Base-by-base conservation (phyloP, 257 asterid genomes). In the Forsythia viridissima region DNA sequence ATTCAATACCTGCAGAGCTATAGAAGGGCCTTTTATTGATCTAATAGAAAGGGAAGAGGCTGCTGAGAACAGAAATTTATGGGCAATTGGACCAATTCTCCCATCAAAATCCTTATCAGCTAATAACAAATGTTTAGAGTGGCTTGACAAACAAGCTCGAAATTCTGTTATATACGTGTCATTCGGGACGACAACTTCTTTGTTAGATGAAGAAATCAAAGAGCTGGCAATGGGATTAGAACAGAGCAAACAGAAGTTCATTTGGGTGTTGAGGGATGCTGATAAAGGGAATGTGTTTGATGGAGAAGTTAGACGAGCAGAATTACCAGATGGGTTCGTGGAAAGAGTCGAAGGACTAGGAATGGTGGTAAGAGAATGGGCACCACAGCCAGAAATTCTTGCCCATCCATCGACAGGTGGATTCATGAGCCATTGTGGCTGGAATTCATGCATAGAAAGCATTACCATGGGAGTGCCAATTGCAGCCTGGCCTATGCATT, bases 401-500 rank as follows among this genome's bases (percentile, higher is more conserved):
- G 86, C 77, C 10, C 90, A 86, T 76, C 4, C 16, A 11, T 71
- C 88, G 5, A 76, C 73, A 0, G 88, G 90, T 13, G 90, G 90
- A 37, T 86, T 86, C 65, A 24, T 83, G 81, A 79, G 85, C 52
- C 89, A 86, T 12, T 83, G 89, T 30, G 34, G 34, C 2, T 30
- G 34, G 34, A 30, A 30, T 30, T 30, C 34, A 1, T 30, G 34
- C 34, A 1, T 30, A 30, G 34, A 82, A 69, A 84, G 90, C 34
- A 70, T 86, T 16, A 70, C 83, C 2, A 72, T 46, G 82, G 90
- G 90, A 4, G 88, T 84, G 80, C 80, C 90, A 5, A 72, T 84
- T 4, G 88, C 87, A 15, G 84, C 90, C 5, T 87, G 90, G 90
- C 88, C 88, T 0, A 84, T 87, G 88, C 88, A 84, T 40, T 84